Conservation (phyloP, 2,329 filamentous ascomycete species). For the Graphiopsis chlorocephala region DNA sequence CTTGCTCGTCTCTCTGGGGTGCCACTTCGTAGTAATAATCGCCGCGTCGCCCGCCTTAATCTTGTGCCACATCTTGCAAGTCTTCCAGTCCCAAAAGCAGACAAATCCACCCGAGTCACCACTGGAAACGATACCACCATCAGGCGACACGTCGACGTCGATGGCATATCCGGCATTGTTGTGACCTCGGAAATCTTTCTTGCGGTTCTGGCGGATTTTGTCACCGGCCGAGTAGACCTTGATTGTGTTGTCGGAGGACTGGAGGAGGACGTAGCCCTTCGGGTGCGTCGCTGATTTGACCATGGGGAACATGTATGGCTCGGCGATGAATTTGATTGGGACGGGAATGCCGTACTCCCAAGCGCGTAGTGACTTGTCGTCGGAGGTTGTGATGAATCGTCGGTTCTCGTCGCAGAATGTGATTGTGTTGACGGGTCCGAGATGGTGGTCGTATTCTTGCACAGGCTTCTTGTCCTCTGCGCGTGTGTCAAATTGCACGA, state of each 20-base stretch:
- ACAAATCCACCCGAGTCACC: constrained; percentile 87
- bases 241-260: constrained; percentile 93
- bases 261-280: constrained; percentile 91
- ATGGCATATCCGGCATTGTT: constrained; percentile 94
- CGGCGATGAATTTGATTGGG: constrained; percentile 96
- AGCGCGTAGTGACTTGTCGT: constrained; percentile 91
- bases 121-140: constrained; percentile 84
- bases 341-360: constrained; percentile 99
- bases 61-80: constrained; percentile 98
- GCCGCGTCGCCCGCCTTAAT: constrained; percentile 79
- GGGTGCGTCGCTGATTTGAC: constrained; percentile 82
- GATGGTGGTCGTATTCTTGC: constrained; percentile 97
- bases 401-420: constrained; percentile 93
- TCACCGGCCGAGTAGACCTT: constrained; percentile 92
- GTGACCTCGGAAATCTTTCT: constrained; percentile 94
- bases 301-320: constrained; percentile 97
- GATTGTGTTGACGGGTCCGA: constrained; percentile 97
- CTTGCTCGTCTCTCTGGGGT: constrained; percentile 96
- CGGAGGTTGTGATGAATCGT: constrained; percentile 95
- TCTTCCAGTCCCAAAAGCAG: constrained; percentile 99
- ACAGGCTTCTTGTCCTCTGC: constrained; percentile 59
- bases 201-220: constrained; percentile 94
- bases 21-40: constrained; percentile 87
- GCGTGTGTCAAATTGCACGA: constrained; percentile 91
- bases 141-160: constrained; percentile 81